Evolutionary conservation across 306 rosid species (phyloP).

Genomic region (Cicer yamashitae): DNA sequence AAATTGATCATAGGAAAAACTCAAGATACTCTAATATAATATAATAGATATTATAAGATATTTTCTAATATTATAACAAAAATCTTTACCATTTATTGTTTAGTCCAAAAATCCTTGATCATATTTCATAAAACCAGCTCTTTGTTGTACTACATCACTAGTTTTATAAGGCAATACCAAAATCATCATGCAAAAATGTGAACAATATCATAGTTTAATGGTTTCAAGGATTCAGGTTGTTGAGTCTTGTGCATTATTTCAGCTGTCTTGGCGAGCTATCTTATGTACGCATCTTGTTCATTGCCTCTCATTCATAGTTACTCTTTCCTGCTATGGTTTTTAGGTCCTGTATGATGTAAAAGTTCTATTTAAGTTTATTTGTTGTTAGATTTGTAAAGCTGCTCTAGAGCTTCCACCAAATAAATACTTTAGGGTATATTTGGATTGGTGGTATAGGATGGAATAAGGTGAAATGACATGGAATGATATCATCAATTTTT

Average conservation of each 20-base stretch:
- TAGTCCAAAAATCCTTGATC: not conserved
- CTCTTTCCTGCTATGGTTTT: not conserved
- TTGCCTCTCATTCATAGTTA: not conserved
- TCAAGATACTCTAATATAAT: too few species aligned
- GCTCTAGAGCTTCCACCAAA: too few species aligned
- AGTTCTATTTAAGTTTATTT: not conserved
- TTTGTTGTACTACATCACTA: not conserved
- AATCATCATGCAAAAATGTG: not conserved
- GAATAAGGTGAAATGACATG: too few species aligned
- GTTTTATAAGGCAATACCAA: not conserved
- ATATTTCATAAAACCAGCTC: not conserved
- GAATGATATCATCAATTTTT: too few species aligned
- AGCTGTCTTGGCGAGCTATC: not conserved
- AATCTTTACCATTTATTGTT: not conserved
- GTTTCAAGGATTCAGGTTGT: constrained; percentile 3
- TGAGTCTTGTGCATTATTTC: not conserved
- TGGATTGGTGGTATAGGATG: too few species aligned
- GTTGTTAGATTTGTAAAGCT: too few species aligned
- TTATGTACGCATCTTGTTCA: not conserved
- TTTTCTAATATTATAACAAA: too few species aligned
- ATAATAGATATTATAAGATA: too few species aligned
- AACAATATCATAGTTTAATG: not conserved
- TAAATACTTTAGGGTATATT: too few species aligned
- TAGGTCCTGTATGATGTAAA: not conserved
- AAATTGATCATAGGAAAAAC: too few species aligned